A percentile compares a stretch with the other conserved stretches of the same genome.
These are phyloP conservation scores for Globisporangium spiculum DNA, from an alignment of 352 stramenopile species.

Conservation along the genomic window DNA sequence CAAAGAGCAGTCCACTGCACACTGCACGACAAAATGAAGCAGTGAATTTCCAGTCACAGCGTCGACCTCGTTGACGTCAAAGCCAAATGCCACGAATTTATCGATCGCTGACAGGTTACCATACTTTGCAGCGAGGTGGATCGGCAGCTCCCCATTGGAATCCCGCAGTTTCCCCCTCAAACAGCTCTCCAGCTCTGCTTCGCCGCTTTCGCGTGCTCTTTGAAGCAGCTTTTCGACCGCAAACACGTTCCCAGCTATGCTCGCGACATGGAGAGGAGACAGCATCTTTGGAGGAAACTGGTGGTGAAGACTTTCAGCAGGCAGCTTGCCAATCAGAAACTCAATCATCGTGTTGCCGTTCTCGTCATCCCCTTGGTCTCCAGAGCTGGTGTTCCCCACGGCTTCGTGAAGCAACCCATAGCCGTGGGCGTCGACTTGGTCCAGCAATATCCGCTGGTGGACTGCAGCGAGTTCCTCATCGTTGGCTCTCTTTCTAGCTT, in stretches of 20 bases:
- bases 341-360: constrained; percentile 8
- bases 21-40: neutral
- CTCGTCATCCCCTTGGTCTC: no score
- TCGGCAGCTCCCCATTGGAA: neutral
- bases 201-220: no score
- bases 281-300: constrained; percentile 8
- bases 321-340: constrained; percentile 4
- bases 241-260: constrained; percentile 1
- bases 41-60: constrained; percentile 1
- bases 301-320: neutral
- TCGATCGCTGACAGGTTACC: neutral
- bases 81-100: neutral
- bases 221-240: constrained; percentile 11
- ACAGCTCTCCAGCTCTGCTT: neutral
- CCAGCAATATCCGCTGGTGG: neutral
- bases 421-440: constrained; percentile 5
- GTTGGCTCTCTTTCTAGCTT: neutral
- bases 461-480: neutral
- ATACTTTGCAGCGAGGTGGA: constrained; percentile 1
- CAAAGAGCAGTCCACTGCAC: neutral
- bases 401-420: constrained; percentile 12
- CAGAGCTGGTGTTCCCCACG: neutral
- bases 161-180: neutral
- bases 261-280: constrained; percentile 7
- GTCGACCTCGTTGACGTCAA: neutral